Evolutionary conservation across 305 asterid genomes (phyloP), one percentile per base, ranked within the genome.

Genomic region (Galium porrigens): DNA sequence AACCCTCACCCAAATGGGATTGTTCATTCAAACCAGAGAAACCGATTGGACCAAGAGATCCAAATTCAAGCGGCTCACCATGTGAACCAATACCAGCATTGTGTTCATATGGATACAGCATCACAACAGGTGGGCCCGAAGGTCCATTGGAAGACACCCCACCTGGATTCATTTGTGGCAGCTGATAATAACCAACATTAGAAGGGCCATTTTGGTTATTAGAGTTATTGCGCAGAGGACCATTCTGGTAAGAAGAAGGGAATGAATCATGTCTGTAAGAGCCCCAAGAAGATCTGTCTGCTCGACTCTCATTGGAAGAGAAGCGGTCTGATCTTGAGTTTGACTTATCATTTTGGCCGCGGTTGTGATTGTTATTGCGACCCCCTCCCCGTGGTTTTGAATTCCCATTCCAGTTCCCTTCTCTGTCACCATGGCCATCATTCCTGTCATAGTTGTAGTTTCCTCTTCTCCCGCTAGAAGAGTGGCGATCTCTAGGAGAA

Each of bases 11-110:
- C 64, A 74, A 68, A 76, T 78, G 94, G 44, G 82, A 69, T 62
- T 79, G 91, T 64, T 86, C 97, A 66, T 72, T 83, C 30, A 58
- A 32, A 54, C 83, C 87, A 25, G 95, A 74, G 61, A 84, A 78
- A 64, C 86, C 94, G 48, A 73, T 81, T 20, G 86, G 85, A 68
- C 96, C 95, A 9, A 92, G 72, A 42, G 99, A 80, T 65, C 95
- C 96, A 74, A 89, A 94, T 80, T 94, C 99, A 49, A 86, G 89
- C 78, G 81, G 97, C 63, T 94, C 99, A 68, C 73, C 79, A 59
- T 75, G 88, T 72, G 81, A 75, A 64, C 77, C 83, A 72, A 83
- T 78, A 63, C 65, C 17, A 63, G 80, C 73, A 74, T 72, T 80
- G 57, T 82, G 86, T 30, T 87, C 96, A 75, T 68, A 82, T 20